These are phyloP conservation scores for Flaveria ramosissima DNA, from an alignment of 129 eudicot species.

Conservation along the genomic window DNA sequence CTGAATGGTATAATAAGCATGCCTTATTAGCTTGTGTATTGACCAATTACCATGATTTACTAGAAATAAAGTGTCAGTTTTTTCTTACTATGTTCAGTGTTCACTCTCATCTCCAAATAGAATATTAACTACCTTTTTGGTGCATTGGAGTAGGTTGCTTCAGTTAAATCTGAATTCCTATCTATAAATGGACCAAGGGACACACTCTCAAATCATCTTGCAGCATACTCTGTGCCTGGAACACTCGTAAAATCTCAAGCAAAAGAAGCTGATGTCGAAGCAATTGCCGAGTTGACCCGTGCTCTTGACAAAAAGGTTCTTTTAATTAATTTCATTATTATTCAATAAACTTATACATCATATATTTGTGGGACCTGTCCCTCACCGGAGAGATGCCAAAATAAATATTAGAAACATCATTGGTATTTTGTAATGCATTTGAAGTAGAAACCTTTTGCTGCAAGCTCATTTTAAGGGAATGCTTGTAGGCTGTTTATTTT, in stretches of 20 bases:
- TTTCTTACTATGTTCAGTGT: neutral
- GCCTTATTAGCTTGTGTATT: neutral
- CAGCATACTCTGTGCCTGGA: constrained; percentile 44
- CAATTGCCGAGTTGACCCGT: constrained; percentile 75
- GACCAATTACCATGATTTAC: neutral
- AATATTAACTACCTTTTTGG: constrained; percentile 2
- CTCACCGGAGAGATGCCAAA: neutral
- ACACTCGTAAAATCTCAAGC: constrained; percentile 52
- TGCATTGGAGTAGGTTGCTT: constrained; percentile 50
- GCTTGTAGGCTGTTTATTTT: neutral
- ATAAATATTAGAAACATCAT: neutral
- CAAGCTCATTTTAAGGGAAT: neutral
- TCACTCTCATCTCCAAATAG: constrained; percentile 2
- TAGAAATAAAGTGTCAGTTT: neutral
- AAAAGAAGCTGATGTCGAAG: constrained; percentile 91
- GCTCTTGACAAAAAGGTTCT: constrained; percentile 92
- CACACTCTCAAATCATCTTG: constrained; percentile 39
- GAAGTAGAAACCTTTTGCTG: no score
- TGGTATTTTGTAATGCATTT: no score
- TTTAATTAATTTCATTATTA: constrained; percentile 5
- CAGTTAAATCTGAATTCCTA: constrained; percentile 45
- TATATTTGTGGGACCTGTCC: neutral
- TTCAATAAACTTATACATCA: neutral
- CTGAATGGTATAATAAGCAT: neutral
- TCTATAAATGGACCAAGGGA: constrained; percentile 48